Evolutionary conservation across 257 asterid genomes (phyloP), one percentile per base, ranked within the genome.

Genomic region (Mentha longifolia): DNA sequence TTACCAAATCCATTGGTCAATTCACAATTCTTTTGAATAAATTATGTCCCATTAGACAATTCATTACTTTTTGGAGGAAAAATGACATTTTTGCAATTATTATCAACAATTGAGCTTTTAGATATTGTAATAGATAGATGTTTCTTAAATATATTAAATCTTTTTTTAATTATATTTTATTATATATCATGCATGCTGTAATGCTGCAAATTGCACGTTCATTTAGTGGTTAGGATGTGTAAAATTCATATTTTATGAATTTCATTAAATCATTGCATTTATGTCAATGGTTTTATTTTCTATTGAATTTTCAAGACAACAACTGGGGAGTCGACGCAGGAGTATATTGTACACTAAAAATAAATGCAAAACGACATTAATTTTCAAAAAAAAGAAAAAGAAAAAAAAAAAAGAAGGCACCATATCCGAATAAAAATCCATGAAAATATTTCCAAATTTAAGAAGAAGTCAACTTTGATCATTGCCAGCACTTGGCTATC

Each of bases 401-500:
- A 16, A 54, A 54, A 22, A 9, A 60, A 17, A 4, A 41, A 62
- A 61, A 39, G 11, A 13, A 62, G 4, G 66, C 65, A 59, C 35
- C 9, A 3, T 2, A 39, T 61, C 16, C 16, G 6, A 61, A 61
- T 19, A 9, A 17, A 37, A 39, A 10, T 61, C 41, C 61, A 45
- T 10, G 4, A 3, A 10, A 11, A 31, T 35, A 61, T 59, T 28
- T 35, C 43, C 15, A 35, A 62, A 25, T 22, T 51, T n/a, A 41
- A 66, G 51, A 54, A 52, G 20, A 49, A 75, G 78, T 74, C 75
- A 75, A 75, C 71, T 52, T 59, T 11, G 12, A 45, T 59, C 3
- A 67, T 58, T 49, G 50, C 47, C 58, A 22, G 63, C 63, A 35
- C 54, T 59, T 49, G 11, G 9, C 16, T 5, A 11, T 56, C 12